Base-by-base conservation (phyloP, 2,329 filamentous ascomycete genomes). In the Diaporthe vaccinii region DNA sequence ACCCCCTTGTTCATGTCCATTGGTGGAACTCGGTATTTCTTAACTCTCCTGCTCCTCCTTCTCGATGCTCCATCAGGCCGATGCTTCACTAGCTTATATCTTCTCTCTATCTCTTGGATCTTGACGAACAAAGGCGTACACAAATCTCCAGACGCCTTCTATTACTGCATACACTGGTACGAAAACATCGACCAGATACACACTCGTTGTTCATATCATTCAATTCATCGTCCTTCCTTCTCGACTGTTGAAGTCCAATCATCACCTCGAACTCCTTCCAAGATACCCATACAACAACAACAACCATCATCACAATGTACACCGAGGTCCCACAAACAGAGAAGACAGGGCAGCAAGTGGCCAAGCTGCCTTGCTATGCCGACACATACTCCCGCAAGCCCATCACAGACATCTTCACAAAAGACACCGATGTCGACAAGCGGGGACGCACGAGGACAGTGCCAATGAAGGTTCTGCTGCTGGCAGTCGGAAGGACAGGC, bases 381-480 rank as follows among this genome's bases (percentile, higher is more conserved):
- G 79, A 81, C 74, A 81, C 73, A 75, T 83, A 83, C 74, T 80
- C 81, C 12, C 78, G 77, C 34, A 78, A 87, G 80, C 90, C 90
- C 31, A 81, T 87, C 55, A 91, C 90, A 70, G 89, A 91, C 81
- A 84, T 91, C 81, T 91, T 93, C 84, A 93, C 91, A 71, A 85
- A 82, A 78, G 92, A 93, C 81, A 93, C 91, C 62, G 90, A 91
- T 80, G 91, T 94, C 82, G 91, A 94, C 83, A 87, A 90, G 72
- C 88, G 91, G 79, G 85, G 91, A 85, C 92, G 91, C 82, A 88
- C 87, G 76, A 91, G 93, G 76, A 89, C 86, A 46, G 91, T 93
- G 70, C 92, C 92, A 62, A 94, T 94, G 93, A 90, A 90, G 82
- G 91, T 94, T 62, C 89, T 94, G 49, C 89, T 92, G 70, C 87